phyloP scores from a whole-genome alignment of 345 rosid species.

The Nephelium lappaceum region DNA sequence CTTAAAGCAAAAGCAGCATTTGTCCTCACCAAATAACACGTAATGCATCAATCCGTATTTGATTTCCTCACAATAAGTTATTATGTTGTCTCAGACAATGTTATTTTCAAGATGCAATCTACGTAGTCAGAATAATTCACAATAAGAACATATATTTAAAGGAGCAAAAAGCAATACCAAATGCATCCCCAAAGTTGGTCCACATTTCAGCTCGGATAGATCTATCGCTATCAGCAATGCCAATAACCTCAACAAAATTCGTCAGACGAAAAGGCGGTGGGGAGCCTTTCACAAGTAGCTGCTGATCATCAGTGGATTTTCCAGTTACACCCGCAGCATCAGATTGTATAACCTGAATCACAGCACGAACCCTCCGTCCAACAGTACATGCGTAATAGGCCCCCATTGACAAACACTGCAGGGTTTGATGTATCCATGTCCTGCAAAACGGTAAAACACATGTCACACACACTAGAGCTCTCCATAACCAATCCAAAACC shows the following conservation, averaged over 20 bases:
- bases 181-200: constrained; percentile 76
- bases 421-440: constrained; percentile 83
- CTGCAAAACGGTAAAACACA: constrained; percentile 5
- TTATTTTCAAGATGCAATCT: neutral
- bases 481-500: neutral
- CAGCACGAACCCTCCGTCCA: constrained; percentile 72
- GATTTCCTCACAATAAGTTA: no score
- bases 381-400: constrained; percentile 51
- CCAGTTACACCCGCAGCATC: constrained; percentile 59
- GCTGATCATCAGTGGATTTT: constrained; percentile 70
- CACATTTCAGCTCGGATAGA: constrained; percentile 66
- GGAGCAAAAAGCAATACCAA: constrained; percentile 49
- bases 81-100: no score
- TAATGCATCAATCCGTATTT: no score
- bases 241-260: constrained; percentile 77
- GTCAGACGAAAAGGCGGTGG: constrained; percentile 52
- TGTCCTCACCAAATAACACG: no score
- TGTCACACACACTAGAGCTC: neutral
- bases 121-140: neutral
- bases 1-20: no score
- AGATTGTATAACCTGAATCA: constrained; percentile 61
- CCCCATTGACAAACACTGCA: constrained; percentile 85
- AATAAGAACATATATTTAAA: neutral
- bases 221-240: constrained; percentile 74
- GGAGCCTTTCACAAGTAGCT: constrained; percentile 62